Percentiles rank a stretch among this genome's conserved stretches.
phyloP scores from a whole-genome alignment of 2,329 filamentous ascomycete genomes.

The Tolypocladium album region DNA sequence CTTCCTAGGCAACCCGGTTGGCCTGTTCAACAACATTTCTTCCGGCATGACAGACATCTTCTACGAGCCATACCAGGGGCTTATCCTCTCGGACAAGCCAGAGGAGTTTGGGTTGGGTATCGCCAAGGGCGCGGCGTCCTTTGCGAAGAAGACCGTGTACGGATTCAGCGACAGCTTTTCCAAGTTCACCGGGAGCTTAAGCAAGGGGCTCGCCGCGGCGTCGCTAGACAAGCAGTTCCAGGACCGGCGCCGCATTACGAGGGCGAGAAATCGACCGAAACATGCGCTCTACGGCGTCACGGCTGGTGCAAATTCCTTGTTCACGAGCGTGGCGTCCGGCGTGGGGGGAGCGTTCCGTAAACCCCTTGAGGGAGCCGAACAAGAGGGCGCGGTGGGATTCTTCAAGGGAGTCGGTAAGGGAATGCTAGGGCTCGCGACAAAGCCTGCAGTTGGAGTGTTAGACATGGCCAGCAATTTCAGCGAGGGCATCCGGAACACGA shows the following conservation, averaged over 20 bases:
- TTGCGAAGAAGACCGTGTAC: conserved; percentile 97
- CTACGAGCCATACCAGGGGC: conserved; percentile 96
- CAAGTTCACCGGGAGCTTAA: conserved; percentile 94
- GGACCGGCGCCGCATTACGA: conserved; percentile 85
- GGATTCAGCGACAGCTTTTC: conserved; percentile 95
- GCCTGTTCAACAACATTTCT: conserved; percentile 95
- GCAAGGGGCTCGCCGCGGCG: conserved; percentile 89
- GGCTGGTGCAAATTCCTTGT: conserved; percentile 87
- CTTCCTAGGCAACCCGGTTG: conserved; percentile 94
- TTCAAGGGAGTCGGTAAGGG: conserved; percentile 98
- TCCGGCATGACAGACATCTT: conserved; percentile 97
- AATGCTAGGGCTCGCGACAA: conserved; percentile 85
- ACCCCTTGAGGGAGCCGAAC: conserved; percentile 89
- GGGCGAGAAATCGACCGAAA: conserved; percentile 87
- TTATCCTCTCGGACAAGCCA: conserved; percentile 91
- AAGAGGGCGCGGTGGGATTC: conserved; percentile 87
- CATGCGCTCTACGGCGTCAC: conserved; percentile 95
- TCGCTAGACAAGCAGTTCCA: conserved; percentile 99
- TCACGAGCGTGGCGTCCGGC: conserved; percentile 84
- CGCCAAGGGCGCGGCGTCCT: conserved; percentile 90
- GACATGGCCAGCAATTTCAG: conserved; percentile 95
- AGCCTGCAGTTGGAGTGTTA: conserved; percentile 91
- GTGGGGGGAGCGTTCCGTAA: conserved; percentile 90
- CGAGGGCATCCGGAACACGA: conserved; percentile 96
- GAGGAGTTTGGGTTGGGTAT: conserved; percentile 93